Conservation (phyloP, 768 basidiomycete genomes). For the Trametes sanguinea region DNA sequence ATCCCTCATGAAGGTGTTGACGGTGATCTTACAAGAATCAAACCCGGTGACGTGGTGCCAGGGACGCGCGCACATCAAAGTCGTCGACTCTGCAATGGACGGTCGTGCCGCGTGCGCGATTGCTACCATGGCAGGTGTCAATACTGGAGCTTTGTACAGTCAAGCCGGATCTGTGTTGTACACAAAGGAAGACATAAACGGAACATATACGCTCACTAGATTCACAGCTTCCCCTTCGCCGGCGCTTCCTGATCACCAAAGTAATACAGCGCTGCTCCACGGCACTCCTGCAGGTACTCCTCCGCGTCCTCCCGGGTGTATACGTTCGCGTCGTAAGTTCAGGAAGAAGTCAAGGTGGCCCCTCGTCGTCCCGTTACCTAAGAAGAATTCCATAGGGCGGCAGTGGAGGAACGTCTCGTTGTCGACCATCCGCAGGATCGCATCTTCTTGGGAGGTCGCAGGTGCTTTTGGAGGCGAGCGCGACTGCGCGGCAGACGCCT, state of each 20-base stretch:
- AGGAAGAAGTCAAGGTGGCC: constrained; percentile 37
- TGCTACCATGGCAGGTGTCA: no score
- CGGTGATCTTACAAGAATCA: no score
- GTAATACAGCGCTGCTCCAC: constrained; percentile 36
- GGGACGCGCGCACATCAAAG: no score
- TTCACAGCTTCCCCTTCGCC: constrained; percentile 1
- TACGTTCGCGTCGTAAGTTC: constrained; percentile 49
- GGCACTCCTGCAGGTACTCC: constrained; percentile 53
- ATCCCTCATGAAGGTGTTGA: no score
- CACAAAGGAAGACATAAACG: no score
- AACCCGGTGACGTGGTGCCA: no score
- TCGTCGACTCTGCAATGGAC: no score
- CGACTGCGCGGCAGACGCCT: neutral
- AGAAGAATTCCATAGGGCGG: constrained; percentile 50
- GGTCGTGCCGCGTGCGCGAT: no score
- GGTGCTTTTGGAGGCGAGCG: neutral
- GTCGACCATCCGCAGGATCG: constrained; percentile 22
- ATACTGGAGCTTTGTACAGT: no score
- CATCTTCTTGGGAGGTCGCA: neutral
- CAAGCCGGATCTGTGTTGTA: no score
- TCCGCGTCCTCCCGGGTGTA: constrained; percentile 42
- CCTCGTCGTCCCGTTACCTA: constrained; percentile 41
- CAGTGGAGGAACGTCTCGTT: constrained; percentile 35
- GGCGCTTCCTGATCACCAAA: constrained; percentile 23
- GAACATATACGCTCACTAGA: no score